Percentiles rank a stretch among this genome's conserved stretches.
These are phyloP conservation scores for Fusarium sp. DNA, from an alignment of 2,329 filamentous ascomycete species.

Conservation along the genomic window DNA sequence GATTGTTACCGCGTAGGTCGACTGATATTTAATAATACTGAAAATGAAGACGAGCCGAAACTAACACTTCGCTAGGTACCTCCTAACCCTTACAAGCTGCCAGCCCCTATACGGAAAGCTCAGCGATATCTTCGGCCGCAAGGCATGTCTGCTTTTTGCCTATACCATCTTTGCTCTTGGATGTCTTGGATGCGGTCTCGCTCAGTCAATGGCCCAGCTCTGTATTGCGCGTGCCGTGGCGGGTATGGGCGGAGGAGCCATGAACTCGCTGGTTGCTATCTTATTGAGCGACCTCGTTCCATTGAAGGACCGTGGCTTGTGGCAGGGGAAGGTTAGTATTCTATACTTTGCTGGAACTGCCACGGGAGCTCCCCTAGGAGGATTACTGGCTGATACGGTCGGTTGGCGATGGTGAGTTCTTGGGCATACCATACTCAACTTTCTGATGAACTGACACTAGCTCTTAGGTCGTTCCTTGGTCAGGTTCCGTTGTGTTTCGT, in stretches of 20 bases:
- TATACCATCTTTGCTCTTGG: constrained; percentile 75
- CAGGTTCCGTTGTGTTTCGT: constrained; percentile 77
- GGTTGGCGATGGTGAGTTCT: constrained; percentile 77
- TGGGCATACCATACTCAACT: neutral
- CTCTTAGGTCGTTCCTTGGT: constrained; percentile 73
- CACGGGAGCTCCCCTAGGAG: constrained; percentile 77
- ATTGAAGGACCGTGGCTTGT: constrained; percentile 76
- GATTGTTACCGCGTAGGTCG: constrained; percentile 68
- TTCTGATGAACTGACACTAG: neutral
- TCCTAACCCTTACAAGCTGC: constrained; percentile 79
- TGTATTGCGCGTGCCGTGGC: constrained; percentile 69
- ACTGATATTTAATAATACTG: neutral
- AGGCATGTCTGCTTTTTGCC: constrained; percentile 72
- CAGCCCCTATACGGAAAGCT: constrained; percentile 81
- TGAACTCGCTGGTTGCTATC: constrained; percentile 77
- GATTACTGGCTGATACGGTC: constrained; percentile 77
- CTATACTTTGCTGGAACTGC: constrained; percentile 77
- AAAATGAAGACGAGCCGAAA: neutral
- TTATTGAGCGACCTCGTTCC: constrained; percentile 76
- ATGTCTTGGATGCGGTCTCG: constrained; percentile 72
- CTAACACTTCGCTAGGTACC: constrained; percentile 64
- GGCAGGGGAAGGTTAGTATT: constrained; percentile 80
- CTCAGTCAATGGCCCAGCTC: constrained; percentile 73
- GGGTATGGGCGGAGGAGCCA: constrained; percentile 76
- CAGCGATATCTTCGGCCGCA: constrained; percentile 78